phyloP scores from a whole-genome alignment of 2,329 filamentous ascomycete species.

The Ophiostoma triangulosporum region DNA sequence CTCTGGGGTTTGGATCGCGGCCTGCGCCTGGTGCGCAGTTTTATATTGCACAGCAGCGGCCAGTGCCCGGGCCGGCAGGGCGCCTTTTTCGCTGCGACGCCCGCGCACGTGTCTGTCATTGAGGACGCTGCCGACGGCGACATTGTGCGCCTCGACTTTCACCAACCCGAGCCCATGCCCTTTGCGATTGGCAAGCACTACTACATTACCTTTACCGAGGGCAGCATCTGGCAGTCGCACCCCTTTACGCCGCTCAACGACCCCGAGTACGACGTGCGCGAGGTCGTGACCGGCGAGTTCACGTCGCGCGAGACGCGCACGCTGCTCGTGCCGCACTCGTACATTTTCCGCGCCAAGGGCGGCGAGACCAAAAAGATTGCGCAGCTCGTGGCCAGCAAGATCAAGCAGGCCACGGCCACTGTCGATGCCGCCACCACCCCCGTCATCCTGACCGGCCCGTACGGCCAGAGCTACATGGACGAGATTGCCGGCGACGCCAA shows the following conservation, averaged over 20 bases:
- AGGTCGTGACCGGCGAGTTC: conserved; percentile 21
- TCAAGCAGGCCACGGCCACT: conserved; percentile 6
- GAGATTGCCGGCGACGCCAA: conserved; percentile 27
- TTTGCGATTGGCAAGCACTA: conserved; percentile 61
- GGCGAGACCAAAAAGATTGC: conserved; percentile 48
- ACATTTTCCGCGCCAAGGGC: conserved; percentile 42
- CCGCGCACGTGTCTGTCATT: not conserved
- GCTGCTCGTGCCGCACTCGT: conserved; percentile 32
- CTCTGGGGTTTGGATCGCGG: conserved; percentile 53
- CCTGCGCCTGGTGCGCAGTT: conserved; percentile 42
- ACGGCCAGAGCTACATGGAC: conserved; percentile 35
- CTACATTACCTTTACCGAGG: conserved; percentile 52
- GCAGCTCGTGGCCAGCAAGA: conserved; percentile 26
- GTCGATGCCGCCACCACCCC: conserved; percentile 28
- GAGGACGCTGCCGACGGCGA: conserved; percentile 28
- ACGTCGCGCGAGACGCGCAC: not conserved
- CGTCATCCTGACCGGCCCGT: conserved; percentile 49
- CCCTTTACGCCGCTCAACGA: conserved; percentile 52
- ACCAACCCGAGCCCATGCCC: conserved; percentile 29
- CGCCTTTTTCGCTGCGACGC: conserved; percentile 1
- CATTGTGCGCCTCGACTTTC: conserved; percentile 52
- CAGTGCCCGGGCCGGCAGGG: conserved; percentile 5
- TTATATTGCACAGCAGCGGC: conserved; percentile 43
- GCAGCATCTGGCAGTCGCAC: conserved; percentile 59
- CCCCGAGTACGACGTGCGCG: conserved; percentile 20